Evolutionary conservation across 345 rosid species (phyloP), one percentile per base, ranked within the genome.

Genomic region (Sonneratia alba): DNA sequence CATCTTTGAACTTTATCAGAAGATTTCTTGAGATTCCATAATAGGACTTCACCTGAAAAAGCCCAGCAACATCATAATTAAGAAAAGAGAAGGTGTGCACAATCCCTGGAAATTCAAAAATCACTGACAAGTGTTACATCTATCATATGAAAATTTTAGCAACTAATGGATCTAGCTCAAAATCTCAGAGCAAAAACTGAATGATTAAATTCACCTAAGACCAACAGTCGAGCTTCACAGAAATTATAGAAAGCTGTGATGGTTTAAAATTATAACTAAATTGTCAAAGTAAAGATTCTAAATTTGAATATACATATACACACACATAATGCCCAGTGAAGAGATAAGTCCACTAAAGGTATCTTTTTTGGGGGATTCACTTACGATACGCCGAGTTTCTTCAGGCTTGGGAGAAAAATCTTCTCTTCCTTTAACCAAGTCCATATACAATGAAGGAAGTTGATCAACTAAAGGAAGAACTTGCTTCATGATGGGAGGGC

Each of bases 401-500:
- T 92, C 99, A 55, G 99, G 99, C 81, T 85, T 95, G 59, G 97
- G 98, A 80, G 82, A 63, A 74, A 95, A 95, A 7, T 92, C 99
- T 86, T 95, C 98, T 84, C 96, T 88, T 79, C 99, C 99, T 53
- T 89, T 90, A 3, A 81, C 86, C 48, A 95, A 86, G 87, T 95
- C 98, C 96, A 87, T 89, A 85, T 92, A 95, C 82, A 95, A 73
- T 32, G 97, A 97, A 77, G 98, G 96, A 57, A 95, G 89, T 84
- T 95, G 99, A 83, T 95, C 97, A 48, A 95, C 87, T 78, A 95
- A 73, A 64, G 99, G 99, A 76, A 95, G 83, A 78, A 85, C 95
- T 82, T 95, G 99, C 87, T 90, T 95, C 96, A 95, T 84, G 55
- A 95, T 85, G 37, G 97, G 92, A 75, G 98, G 99, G 65, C 97